Evolutionary conservation across 352 stramenopile species (phyloP).

Genomic region (Globisporangium nunn): DNA sequence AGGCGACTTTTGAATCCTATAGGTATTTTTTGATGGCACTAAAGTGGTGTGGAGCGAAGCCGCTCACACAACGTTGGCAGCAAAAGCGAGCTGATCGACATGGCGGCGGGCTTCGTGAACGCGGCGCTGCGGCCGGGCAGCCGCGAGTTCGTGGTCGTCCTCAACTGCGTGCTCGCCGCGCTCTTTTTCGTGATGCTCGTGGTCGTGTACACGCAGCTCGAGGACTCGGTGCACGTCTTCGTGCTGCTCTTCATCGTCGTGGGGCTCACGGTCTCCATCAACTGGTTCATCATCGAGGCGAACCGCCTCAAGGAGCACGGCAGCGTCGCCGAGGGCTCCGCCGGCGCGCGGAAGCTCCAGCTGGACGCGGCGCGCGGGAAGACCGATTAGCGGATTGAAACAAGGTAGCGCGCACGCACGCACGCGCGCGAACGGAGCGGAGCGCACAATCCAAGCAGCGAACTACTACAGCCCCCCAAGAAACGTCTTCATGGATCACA

Average conservation of each 20-base stretch:
- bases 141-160: conserved; percentile 60
- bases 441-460: background rate
- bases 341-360: conserved; percentile 1
- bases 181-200: conserved; percentile 69
- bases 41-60: too few relatives aligned
- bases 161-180: conserved; percentile 63
- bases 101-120: conserved; percentile 31
- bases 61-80: background rate
- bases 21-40: too few relatives aligned
- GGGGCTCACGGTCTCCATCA: conserved; percentile 79
- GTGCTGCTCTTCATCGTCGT: conserved; percentile 79
- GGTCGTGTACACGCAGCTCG: conserved; percentile 75
- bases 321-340: conserved; percentile 5
- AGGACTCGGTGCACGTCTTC: conserved; percentile 79
- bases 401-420: background rate
- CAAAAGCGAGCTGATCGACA: background rate
- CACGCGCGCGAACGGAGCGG: background rate
- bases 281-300: conserved; percentile 81
- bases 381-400: conserved; percentile 31
- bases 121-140: conserved; percentile 59
- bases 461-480: background rate
- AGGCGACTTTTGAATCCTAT: too few relatives aligned
- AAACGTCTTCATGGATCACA: background rate
- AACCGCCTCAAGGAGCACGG: conserved; percentile 52
- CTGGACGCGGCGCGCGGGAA: conserved; percentile 28